These are phyloP conservation scores for Durio zibethinus DNA, from an alignment of 345 rosid genomes.

Conservation along the genomic window DNA sequence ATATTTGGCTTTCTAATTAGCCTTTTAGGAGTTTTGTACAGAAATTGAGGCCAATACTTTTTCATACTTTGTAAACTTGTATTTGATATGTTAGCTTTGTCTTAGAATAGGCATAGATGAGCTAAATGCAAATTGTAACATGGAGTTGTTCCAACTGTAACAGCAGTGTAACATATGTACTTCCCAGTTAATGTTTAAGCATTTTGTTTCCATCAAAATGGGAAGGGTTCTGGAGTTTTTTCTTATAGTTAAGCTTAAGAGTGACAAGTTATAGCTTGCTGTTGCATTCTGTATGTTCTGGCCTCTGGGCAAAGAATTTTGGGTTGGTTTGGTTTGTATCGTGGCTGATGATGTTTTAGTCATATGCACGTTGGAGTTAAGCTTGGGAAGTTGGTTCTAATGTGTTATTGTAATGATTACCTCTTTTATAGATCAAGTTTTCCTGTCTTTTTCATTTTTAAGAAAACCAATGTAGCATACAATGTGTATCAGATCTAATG, in stretches of 20 bases:
- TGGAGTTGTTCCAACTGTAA: slow-evolving; percentile 17
- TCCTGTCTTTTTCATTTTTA: background rate
- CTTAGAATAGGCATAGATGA: slow-evolving; percentile 17
- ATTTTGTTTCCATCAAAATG: background rate
- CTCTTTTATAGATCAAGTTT: background rate
- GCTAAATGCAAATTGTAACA: slow-evolving; percentile 16
- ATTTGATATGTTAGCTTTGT: slow-evolving; percentile 15
- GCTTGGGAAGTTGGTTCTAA: background rate
- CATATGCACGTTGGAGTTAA: background rate
- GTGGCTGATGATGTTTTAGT: background rate
- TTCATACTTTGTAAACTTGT: slow-evolving; percentile 16
- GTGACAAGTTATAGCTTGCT: background rate
- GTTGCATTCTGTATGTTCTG: background rate
- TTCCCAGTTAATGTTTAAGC: background rate
- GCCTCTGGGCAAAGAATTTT: background rate
- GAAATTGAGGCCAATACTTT: slow-evolving; percentile 20
- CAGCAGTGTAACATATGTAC: slow-evolving; percentile 24
- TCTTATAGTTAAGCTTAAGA: background rate
- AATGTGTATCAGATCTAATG: background rate
- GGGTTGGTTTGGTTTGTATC: background rate
- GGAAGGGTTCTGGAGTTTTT: background rate
- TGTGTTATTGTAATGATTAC: background rate
- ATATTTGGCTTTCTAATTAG: slow-evolving; percentile 16
- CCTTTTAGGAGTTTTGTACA: slow-evolving; percentile 29
- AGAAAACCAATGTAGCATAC: background rate